Conservation (phyloP, 2,329 filamentous ascomycete species). For the Huntiella savannae region DNA sequence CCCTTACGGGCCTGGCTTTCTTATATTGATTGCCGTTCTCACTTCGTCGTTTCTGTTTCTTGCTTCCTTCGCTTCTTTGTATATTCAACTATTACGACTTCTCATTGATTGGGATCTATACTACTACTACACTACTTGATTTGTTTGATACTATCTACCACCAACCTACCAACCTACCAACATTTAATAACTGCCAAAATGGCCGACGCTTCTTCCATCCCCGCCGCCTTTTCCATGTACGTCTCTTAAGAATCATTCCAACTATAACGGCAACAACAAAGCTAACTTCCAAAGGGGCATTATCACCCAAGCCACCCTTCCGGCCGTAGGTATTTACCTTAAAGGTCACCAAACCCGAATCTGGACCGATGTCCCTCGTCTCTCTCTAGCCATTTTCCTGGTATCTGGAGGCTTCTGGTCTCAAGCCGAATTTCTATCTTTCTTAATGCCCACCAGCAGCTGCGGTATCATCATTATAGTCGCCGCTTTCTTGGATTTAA, state of each 20-base stretch:
- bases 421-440: constrained; percentile 29
- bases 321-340: constrained; percentile 26
- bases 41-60: constrained; percentile 1
- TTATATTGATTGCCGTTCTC: constrained; percentile 14
- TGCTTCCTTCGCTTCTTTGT: neutral
- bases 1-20: neutral
- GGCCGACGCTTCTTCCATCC: neutral
- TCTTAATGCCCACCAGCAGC: constrained; percentile 24
- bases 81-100: neutral
- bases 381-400: constrained; percentile 41
- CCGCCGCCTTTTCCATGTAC: constrained; percentile 11
- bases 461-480: constrained; percentile 36
- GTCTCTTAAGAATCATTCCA: constrained; percentile 26
- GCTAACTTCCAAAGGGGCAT: constrained; percentile 40
- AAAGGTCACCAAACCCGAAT: constrained; percentile 29
- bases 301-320: constrained; percentile 30
- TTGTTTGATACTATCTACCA: neutral
- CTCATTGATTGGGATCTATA: neutral
- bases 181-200: neutral
- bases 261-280: constrained; percentile 16
- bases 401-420: constrained; percentile 34
- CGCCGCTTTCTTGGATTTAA: constrained; percentile 36
- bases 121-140: neutral
- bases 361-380: constrained; percentile 40
- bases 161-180: neutral